Conservation (phyloP, 2,329 filamentous ascomycete species). For the Xylariaceae sp. region DNA sequence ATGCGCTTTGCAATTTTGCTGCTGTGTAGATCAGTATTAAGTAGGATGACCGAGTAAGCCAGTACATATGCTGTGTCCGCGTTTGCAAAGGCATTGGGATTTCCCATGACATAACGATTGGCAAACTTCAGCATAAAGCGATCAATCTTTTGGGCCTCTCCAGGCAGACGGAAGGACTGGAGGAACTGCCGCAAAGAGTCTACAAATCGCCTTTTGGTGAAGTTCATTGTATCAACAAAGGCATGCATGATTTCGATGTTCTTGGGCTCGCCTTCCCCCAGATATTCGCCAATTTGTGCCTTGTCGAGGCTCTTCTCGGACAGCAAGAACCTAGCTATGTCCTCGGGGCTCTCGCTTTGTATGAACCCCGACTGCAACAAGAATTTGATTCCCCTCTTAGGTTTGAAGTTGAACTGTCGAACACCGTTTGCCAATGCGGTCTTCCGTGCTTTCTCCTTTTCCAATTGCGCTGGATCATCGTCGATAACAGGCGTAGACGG, state of each 20-base stretch:
- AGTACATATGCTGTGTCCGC: conserved; percentile 96
- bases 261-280: conserved; percentile 87
- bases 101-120: conserved; percentile 89
- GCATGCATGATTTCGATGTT: conserved; percentile 98
- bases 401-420: conserved; percentile 94
- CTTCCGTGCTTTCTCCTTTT: conserved; percentile 90
- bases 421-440: conserved; percentile 87
- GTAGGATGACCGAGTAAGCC: conserved; percentile 91
- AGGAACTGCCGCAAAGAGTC: conserved; percentile 88
- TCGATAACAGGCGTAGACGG: conserved; percentile 69
- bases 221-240: conserved; percentile 95
- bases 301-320: conserved; percentile 85
- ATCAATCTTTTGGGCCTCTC: conserved; percentile 98
- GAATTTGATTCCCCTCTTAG: conserved; percentile 85
- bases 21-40: conserved; percentile 96
- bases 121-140: conserved; percentile 99
- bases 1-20: conserved; percentile 78
- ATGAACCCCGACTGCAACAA: conserved; percentile 86
- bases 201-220: conserved; percentile 84
- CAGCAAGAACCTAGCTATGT: conserved; percentile 80
- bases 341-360: conserved; percentile 67
- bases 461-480: conserved; percentile 90
- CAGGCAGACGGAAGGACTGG: conserved; percentile 89
- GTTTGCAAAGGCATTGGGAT: conserved; percentile 96
- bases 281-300: conserved; percentile 84